These are phyloP conservation scores for Achlya hypogyna DNA, from an alignment of 352 stramenopile species.

Conservation along the genomic window DNA sequence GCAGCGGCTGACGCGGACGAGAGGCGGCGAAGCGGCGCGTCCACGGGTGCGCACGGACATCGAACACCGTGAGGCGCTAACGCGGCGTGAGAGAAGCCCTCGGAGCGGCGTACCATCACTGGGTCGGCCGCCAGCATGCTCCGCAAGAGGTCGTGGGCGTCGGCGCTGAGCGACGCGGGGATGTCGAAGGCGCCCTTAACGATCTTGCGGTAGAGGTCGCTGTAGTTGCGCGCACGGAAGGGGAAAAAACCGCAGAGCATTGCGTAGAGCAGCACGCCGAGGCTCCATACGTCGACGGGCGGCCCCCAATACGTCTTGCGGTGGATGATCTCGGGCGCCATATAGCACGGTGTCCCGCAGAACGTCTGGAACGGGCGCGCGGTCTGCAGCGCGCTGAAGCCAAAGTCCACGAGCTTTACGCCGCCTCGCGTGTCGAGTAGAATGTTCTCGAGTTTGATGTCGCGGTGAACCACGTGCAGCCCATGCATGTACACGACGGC, in stretches of 20 bases:
- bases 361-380: constrained; percentile 20
- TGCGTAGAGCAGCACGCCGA: constrained; percentile 27
- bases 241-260: constrained; percentile 24
- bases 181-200: constrained; percentile 21
- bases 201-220: constrained; percentile 34
- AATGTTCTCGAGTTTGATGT: constrained; percentile 74
- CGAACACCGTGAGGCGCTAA: constrained; percentile 26
- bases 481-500: constrained; percentile 37
- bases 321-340: constrained; percentile 27
- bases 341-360: constrained; percentile 26
- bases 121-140: constrained; percentile 38
- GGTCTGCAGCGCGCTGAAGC: constrained; percentile 7
- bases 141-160: constrained; percentile 37
- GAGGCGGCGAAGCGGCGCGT: constrained; percentile 2
- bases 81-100: not conserved
- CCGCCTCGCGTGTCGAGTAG: constrained; percentile 33
- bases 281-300: constrained; percentile 28
- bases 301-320: constrained; percentile 23
- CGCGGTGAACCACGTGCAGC: constrained; percentile 52
- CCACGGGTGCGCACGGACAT: constrained; percentile 38
- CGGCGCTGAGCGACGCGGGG: constrained; percentile 25
- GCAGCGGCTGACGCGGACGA: not conserved
- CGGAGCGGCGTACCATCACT: constrained; percentile 18
- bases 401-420: constrained; percentile 55
- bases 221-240: constrained; percentile 24